These are phyloP conservation scores for Endoconidiophora polonica DNA, from an alignment of 2,329 filamentous ascomycete genomes.

Conservation along the genomic window DNA sequence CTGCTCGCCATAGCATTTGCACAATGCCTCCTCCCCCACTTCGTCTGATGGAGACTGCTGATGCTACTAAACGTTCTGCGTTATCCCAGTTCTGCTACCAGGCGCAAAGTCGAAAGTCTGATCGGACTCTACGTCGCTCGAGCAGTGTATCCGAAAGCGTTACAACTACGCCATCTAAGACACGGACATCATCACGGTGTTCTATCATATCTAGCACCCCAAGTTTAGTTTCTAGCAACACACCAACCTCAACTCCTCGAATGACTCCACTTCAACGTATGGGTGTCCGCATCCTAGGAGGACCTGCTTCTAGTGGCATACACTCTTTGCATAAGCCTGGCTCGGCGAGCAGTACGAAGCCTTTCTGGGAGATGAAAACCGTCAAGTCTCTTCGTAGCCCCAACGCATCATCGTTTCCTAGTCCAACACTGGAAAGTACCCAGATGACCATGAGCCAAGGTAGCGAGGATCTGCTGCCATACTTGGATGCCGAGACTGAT, in stretches of 20 bases:
- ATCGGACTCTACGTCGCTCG: background rate
- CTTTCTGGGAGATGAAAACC: constrained; percentile 7
- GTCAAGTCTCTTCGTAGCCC: background rate
- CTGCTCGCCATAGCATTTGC: constrained; percentile 6
- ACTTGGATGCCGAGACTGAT: constrained; percentile 31
- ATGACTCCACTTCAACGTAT: constrained; percentile 39
- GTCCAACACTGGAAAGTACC: background rate
- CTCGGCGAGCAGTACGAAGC: constrained; percentile 7
- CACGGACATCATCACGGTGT: constrained; percentile 19
- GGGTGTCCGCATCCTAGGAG: constrained; percentile 27
- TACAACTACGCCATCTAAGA: constrained; percentile 10
- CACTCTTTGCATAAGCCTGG: background rate
- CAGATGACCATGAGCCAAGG: constrained; percentile 19
- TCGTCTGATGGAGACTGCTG: background rate
- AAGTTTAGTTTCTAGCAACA: constrained; percentile 14
- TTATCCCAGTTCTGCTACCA: constrained; percentile 1
- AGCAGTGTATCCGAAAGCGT: background rate
- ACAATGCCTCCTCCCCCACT: constrained; percentile 4
- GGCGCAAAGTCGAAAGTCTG: background rate
- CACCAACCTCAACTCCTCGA: constrained; percentile 22
- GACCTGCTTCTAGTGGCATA: background rate
- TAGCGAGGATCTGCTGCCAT: constrained; percentile 40
- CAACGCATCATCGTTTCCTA: background rate
- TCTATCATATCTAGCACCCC: constrained; percentile 17
- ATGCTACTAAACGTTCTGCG: background rate